Evolutionary conservation across 257 asterid species (phyloP).

Genomic region (Coffea canephora): DNA sequence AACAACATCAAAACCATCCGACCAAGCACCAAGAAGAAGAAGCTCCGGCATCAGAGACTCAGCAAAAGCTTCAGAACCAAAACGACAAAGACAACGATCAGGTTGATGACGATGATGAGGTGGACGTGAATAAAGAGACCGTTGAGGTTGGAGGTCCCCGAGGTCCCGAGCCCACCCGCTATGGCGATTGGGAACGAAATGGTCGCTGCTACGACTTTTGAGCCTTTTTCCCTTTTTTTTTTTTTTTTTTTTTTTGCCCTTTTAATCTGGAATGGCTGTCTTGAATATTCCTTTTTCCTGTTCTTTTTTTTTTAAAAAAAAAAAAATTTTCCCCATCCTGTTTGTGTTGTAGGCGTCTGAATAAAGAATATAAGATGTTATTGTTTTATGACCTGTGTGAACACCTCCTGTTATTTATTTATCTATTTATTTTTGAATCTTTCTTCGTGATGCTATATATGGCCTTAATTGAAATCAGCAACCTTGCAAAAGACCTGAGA

Average conservation of each 20-base stretch:
- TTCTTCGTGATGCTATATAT: neutral
- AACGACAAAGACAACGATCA: constrained; percentile 22
- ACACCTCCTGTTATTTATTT: neutral
- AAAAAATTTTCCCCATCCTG: neutral
- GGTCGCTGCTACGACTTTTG: constrained; percentile 90
- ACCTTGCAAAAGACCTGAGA: neutral
- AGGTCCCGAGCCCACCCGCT: constrained; percentile 93
- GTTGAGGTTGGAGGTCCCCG: constrained; percentile 84
- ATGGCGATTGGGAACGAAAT: constrained; percentile 84
- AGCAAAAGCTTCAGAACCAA: constrained; percentile 22
- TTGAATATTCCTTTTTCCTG: neutral
- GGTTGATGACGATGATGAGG: constrained; percentile 25
- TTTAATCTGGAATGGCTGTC: neutral
- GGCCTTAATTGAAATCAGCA: neutral
- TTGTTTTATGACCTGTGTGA: neutral
- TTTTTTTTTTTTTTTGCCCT: neutral
- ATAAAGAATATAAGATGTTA: neutral
- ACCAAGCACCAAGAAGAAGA: neutral
- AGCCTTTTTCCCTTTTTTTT: constrained; percentile 2
- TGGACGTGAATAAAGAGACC: constrained; percentile 41
- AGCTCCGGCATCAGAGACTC: constrained; percentile 19
- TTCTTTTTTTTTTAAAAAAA: neutral
- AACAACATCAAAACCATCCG: constrained; percentile 26
- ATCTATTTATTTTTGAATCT: no score
- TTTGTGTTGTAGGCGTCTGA: neutral